phyloP scores from a whole-genome alignment of 805 yeast genomes.

The Cyberlindnera xishuangbannaensis region DNA sequence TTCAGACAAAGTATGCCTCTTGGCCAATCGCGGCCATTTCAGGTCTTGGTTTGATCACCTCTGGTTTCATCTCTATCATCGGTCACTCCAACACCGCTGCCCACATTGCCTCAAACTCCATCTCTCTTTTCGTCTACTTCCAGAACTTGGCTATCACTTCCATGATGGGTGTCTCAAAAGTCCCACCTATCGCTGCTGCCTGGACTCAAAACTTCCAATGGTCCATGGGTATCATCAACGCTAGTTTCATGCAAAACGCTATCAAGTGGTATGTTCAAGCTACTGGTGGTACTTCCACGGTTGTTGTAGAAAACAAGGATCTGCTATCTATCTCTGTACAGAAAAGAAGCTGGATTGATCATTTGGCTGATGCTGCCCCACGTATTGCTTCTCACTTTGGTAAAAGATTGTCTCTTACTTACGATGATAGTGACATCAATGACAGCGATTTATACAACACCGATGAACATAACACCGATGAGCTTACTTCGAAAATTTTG shows the following conservation, averaged over 20 bases:
- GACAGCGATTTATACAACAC: slow-evolving; percentile 56
- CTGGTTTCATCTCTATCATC: slow-evolving; percentile 79
- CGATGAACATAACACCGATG: slow-evolving; percentile 55
- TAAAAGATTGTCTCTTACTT: slow-evolving; percentile 37
- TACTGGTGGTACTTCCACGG: slow-evolving; percentile 86
- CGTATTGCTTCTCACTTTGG: slow-evolving; percentile 17
- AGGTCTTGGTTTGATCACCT: slow-evolving; percentile 79
- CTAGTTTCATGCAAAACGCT: slow-evolving; percentile 71
- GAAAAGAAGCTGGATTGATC: slow-evolving; percentile 33
- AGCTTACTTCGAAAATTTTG: slow-evolving; percentile 61
- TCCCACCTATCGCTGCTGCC: slow-evolving; percentile 96
- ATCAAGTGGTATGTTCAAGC: slow-evolving; percentile 94
- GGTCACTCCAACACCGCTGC: slow-evolving; percentile 94
- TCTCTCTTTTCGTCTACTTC: slow-evolving; percentile 88
- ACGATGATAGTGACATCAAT: slow-evolving; percentile 37
- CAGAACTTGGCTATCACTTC: slow-evolving; percentile 88
- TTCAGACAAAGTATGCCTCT: slow-evolving; percentile 83
- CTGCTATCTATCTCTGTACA: slow-evolving; percentile 82
- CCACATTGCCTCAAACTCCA: slow-evolving; percentile 94
- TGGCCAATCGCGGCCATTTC: slow-evolving; percentile 96
- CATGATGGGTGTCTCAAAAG: slow-evolving; percentile 89
- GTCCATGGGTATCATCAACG: slow-evolving; percentile 87
- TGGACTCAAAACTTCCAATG: slow-evolving; percentile 97
- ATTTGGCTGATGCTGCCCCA: slow-evolving; percentile 10
- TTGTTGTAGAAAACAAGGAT: slow-evolving; percentile 57